Conservation (phyloP, 805 yeast species). For the Saccharomycopsis sp. region DNA sequence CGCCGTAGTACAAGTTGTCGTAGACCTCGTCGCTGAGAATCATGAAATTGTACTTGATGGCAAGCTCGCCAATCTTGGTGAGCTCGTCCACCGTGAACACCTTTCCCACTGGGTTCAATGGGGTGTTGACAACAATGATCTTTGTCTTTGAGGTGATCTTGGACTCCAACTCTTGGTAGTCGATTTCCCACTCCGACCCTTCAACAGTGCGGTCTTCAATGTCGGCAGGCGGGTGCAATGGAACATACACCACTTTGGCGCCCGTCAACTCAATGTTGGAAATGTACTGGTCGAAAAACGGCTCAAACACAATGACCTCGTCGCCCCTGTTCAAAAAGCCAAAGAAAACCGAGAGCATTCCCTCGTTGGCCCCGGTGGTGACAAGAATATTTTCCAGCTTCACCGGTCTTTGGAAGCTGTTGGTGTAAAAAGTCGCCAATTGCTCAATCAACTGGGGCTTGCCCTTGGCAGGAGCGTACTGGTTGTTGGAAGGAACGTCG, state of each 20-base stretch:
- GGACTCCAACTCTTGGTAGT: slow-evolving; percentile 65
- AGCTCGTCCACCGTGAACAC: slow-evolving; percentile 73
- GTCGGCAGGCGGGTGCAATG: slow-evolving; percentile 73
- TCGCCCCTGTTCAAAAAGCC: slow-evolving; percentile 84
- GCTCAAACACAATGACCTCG: slow-evolving; percentile 93
- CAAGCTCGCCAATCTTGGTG: slow-evolving; percentile 64
- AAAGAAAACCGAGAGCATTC: slow-evolving; percentile 74
- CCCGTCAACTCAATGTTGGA: slow-evolving; percentile 91
- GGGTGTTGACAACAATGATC: slow-evolving; percentile 81
- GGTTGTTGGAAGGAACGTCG: slow-evolving; percentile 68
- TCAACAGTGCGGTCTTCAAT: slow-evolving; percentile 52
- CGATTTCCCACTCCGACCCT: slow-evolving; percentile 83
- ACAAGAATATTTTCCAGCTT: slow-evolving; percentile 59
- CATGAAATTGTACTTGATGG: slow-evolving; percentile 75
- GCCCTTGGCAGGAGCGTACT: slow-evolving; percentile 89
- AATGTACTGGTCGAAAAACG: slow-evolving; percentile 94
- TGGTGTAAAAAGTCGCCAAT: slow-evolving; percentile 61
- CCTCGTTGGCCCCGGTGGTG: slow-evolving; percentile 97
- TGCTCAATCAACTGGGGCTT: slow-evolving; percentile 67
- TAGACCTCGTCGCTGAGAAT: slow-evolving; percentile 92
- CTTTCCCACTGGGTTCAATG: slow-evolving; percentile 96
- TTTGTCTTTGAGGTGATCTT: slow-evolving; percentile 70
- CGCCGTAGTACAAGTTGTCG: slow-evolving; percentile 72
- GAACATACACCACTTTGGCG: slow-evolving; percentile 82
- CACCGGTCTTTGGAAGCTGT: slow-evolving; percentile 50